Percentiles rank a stretch among this genome's conserved stretches.
Evolutionary conservation across 352 stramenopile species (phyloP).

Genomic region (Heterotrichella gracilis): DNA sequence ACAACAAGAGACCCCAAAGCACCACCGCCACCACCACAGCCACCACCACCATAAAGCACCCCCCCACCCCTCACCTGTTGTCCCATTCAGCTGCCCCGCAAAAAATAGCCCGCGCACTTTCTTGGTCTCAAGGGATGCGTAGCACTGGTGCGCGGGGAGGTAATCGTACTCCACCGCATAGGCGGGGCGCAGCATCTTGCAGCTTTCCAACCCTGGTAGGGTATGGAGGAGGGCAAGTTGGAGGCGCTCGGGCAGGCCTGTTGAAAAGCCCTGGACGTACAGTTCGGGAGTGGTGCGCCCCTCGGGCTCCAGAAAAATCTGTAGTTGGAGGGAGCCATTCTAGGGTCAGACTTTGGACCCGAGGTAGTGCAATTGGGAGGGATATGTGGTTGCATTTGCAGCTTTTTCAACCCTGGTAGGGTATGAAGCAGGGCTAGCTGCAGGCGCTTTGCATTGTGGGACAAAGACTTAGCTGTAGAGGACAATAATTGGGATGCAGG

Average conservation of each 20-base stretch:
- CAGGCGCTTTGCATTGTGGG: too few relatives aligned
- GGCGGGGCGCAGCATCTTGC: conserved; percentile 47
- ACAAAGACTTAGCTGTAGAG: too few relatives aligned
- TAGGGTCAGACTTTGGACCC: too few relatives aligned
- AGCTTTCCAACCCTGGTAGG: conserved; percentile 69
- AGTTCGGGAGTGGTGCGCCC: conserved; percentile 70
- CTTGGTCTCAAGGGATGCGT: conserved; percentile 11
- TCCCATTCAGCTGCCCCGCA: conserved; percentile 90
- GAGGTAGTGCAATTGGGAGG: too few relatives aligned
- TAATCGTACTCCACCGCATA: conserved; percentile 99
- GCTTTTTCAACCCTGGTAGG: conserved; percentile 69
- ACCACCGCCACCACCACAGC: too few relatives aligned
- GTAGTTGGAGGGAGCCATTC: too few relatives aligned
- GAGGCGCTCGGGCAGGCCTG: not conserved
- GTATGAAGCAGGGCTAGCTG: conserved; percentile 37
- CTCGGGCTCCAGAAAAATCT: conserved; percentile 94
- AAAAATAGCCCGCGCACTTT: conserved; percentile 37
- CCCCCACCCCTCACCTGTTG: too few relatives aligned
- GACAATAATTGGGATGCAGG: too few relatives aligned
- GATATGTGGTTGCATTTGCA: too few relatives aligned
- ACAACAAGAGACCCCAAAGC: too few relatives aligned
- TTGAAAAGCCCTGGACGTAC: conserved; percentile 77
- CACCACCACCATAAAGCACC: too few relatives aligned
- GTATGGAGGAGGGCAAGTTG: conserved; percentile 37
- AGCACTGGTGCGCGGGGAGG: conserved; percentile 32